phyloP scores from a whole-genome alignment of 305 asterid species.

The Andrographis paniculata region DNA sequence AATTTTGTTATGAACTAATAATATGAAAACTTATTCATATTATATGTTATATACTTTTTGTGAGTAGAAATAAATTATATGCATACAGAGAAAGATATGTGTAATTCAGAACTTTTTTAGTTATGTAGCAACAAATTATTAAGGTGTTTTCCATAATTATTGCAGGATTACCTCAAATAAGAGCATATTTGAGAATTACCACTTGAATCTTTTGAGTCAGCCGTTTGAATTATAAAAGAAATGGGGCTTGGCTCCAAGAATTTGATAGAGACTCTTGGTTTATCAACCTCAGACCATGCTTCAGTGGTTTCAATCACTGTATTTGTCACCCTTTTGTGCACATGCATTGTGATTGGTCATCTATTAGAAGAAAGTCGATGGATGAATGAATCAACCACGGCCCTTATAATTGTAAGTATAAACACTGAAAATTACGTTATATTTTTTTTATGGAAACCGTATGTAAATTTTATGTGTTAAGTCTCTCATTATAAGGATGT shows the following conservation, averaged over 20 bases:
- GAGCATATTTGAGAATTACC: conserved; percentile 15
- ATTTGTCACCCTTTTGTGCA: conserved; percentile 61
- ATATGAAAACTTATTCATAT: no score
- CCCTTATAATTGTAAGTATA: conserved; percentile 66
- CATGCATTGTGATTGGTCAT: conserved; percentile 79
- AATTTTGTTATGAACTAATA: no score
- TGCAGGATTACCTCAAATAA: conserved; percentile 12
- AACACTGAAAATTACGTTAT: neutral
- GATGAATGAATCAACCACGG: conserved; percentile 77
- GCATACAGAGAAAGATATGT: no score
- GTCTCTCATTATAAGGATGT: conserved; percentile 5
- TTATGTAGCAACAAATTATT: no score
- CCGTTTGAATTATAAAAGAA: conserved; percentile 9
- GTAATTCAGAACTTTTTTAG: no score
- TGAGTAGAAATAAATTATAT: no score
- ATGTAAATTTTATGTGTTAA: conserved; percentile 12
- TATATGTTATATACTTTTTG: no score
- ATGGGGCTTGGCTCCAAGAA: conserved; percentile 32
- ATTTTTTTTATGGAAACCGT: conserved; percentile 1
- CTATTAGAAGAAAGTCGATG: conserved; percentile 74
- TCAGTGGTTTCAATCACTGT: conserved; percentile 64
- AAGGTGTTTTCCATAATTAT: neutral
- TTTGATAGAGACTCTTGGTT: conserved; percentile 17
- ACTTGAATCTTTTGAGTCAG: conserved; percentile 8
- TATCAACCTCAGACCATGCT: conserved; percentile 57